These are phyloP conservation scores for Ophiostoma perfectum DNA, from an alignment of 2,329 filamentous ascomycete species.

Conservation along the genomic window DNA sequence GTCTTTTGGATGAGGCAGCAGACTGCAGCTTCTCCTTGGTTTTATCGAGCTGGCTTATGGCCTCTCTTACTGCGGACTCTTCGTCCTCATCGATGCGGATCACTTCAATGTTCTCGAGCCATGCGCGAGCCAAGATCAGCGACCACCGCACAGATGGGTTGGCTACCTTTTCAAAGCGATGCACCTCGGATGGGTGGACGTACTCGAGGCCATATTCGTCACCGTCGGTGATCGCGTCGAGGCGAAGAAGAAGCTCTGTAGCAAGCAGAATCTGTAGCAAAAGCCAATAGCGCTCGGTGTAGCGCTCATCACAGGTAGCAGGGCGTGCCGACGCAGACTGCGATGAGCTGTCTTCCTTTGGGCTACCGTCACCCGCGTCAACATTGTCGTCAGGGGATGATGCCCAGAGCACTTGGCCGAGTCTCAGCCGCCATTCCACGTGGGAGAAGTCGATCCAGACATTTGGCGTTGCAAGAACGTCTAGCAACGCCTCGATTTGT, in stretches of 20 bases:
- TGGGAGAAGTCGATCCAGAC: constrained; percentile 71
- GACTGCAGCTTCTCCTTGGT: constrained; percentile 14
- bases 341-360: constrained; percentile 32
- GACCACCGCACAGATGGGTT: constrained; percentile 62
- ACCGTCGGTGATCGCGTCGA: constrained; percentile 58
- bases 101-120: constrained; percentile 63
- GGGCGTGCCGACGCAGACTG: constrained; percentile 31
- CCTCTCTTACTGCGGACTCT: background rate
- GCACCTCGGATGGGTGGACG: constrained; percentile 52
- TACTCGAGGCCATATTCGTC: constrained; percentile 50
- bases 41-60: background rate
- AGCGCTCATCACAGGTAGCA: constrained; percentile 47
- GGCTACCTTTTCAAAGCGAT: constrained; percentile 57
- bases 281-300: constrained; percentile 62
- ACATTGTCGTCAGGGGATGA: constrained; percentile 25
- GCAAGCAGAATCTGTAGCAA: constrained; percentile 60
- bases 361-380: constrained; percentile 31
- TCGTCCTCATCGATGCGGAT: constrained; percentile 27
- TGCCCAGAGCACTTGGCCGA: constrained; percentile 67
- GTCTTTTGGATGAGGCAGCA: background rate
- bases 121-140: constrained; percentile 56
- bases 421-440: constrained; percentile 67
- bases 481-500: constrained; percentile 64
- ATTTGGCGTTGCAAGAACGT: constrained; percentile 58
- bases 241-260: constrained; percentile 59